Conservation (phyloP, 2,329 filamentous ascomycete species). For the Penicillium concentricum region DNA sequence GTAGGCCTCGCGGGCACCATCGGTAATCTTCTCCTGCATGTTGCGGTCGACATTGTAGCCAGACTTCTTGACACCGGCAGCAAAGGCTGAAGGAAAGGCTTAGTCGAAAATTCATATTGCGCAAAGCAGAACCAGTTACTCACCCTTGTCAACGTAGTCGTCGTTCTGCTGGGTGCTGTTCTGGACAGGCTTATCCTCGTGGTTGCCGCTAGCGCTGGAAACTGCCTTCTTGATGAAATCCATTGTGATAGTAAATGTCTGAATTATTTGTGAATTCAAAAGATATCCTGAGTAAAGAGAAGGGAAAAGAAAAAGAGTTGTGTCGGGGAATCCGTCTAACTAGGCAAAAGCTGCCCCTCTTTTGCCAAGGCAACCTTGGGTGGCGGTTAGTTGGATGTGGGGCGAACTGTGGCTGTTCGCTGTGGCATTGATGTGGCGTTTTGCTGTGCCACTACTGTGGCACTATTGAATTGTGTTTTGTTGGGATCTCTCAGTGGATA, state of each 20-base stretch:
- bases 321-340: not conserved
- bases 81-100: not conserved
- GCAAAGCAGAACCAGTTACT: not conserved
- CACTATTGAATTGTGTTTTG: not conserved
- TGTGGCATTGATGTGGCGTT: not conserved
- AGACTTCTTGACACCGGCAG: not conserved
- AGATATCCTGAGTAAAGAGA: not conserved
- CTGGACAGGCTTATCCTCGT: not conserved
- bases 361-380: not conserved
- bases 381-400: not conserved
- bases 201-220: not conserved
- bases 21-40: constrained; percentile 6
- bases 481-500: not conserved
- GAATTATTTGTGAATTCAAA: not conserved
- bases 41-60: constrained; percentile 1
- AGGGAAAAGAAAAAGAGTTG: not conserved
- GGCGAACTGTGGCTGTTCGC: not conserved
- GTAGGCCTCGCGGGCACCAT: constrained; percentile 1
- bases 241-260: not conserved
- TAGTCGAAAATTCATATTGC: not conserved
- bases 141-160: constrained; percentile 6
- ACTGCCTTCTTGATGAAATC: constrained; percentile 7
- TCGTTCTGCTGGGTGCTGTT: constrained; percentile 2
- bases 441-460: not conserved
- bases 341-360: not conserved